Base-by-base conservation (phyloP, 768 basidiomycete species). In the Tricholoma furcatifolium region DNA sequence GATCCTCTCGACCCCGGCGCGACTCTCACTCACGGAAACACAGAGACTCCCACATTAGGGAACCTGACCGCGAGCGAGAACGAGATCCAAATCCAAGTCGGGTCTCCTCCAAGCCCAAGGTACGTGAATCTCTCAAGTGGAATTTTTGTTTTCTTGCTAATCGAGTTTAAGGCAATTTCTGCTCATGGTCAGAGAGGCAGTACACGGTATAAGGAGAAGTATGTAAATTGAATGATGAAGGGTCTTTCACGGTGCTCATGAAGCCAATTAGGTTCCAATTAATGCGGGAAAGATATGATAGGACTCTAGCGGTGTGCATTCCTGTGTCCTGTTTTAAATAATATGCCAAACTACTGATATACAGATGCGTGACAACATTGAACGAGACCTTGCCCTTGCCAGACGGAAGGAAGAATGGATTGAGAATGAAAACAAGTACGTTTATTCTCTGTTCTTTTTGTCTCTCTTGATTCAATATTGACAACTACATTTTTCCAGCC, bases 341-440 rank as follows among this genome's bases (percentile, higher is more conserved):
- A 34, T 12, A 55, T 47, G 34, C 30, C 48, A 27, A 48, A 41
- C 31, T 34, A 41, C 17, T 9, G 27, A 14, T 41, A 45, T 39
- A 6, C 38, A 79, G 77, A 64, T 64, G 50, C 73, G 74, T 34
- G 71, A 74, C 42, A 60, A 65, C 1, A 66, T 69, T 54, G 62
- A 71, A 50, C 69, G 67, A 12, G 71, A 79, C 23, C 68, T 77
- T 11, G 72, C 75, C 6, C 30, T 66, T 9, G 72, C 76, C 3
- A 70, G 63, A 21, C 64, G 64, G 5, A 78, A 74, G 57, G 66
- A 73, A 17, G 74, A 74, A 59, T 73, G 71, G 49, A 65, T 81
- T 3, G 74, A 79, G 51, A 74, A 73, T 2, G 79, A 81, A 60
- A 78, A 79, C 53, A 76, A 79, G 79, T 81, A 47, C 42, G 76